Conservation (phyloP, 202 grass and related monocot species). For the Schoenoplectus tabernaemontani region DNA sequence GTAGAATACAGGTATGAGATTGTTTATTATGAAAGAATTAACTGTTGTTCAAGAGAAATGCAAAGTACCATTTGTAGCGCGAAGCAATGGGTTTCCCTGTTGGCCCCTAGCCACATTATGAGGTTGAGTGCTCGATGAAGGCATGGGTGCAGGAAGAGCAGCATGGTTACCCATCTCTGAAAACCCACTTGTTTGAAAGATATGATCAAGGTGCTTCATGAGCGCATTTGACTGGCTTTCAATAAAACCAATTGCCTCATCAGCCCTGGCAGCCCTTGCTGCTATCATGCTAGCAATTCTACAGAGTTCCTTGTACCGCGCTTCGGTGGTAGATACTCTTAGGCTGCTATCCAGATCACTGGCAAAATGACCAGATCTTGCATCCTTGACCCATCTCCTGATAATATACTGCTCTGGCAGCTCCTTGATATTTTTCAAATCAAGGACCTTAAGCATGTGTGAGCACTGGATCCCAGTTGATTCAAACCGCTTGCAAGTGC, state of each 20-base stretch:
- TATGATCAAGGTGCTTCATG: conserved; percentile 63
- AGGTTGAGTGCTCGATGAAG: conserved; percentile 48
- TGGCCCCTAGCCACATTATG: conserved; percentile 48
- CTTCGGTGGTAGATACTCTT: conserved; percentile 34
- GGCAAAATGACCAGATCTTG: conserved; percentile 36
- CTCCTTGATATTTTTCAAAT: conserved; percentile 95
- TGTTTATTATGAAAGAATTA: not conserved
- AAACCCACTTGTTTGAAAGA: conserved; percentile 49
- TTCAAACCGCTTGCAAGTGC: conserved; percentile 90
- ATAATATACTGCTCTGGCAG: conserved; percentile 79
- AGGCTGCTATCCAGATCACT: conserved; percentile 37
- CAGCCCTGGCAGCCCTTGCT: conserved; percentile 70
- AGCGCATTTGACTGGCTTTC: conserved; percentile 61
- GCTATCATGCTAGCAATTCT: conserved; percentile 59
- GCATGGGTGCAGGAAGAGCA: conserved; percentile 15
- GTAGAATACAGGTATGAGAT: not conserved
- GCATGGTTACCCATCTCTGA: conserved; percentile 45
- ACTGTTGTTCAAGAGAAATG: not conserved
- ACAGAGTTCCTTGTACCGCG: conserved; percentile 49
- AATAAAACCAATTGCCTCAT: conserved; percentile 64
- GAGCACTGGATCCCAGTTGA: conserved; percentile 80
- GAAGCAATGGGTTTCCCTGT: conserved; percentile 27
- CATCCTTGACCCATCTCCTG: conserved; percentile 97
- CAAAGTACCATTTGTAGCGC: conserved; percentile 7
- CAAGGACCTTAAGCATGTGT: conserved; percentile 86